Evolutionary conservation across 768 basidiomycete genomes (phyloP).

Genomic region (Lenzites betulinus): DNA sequence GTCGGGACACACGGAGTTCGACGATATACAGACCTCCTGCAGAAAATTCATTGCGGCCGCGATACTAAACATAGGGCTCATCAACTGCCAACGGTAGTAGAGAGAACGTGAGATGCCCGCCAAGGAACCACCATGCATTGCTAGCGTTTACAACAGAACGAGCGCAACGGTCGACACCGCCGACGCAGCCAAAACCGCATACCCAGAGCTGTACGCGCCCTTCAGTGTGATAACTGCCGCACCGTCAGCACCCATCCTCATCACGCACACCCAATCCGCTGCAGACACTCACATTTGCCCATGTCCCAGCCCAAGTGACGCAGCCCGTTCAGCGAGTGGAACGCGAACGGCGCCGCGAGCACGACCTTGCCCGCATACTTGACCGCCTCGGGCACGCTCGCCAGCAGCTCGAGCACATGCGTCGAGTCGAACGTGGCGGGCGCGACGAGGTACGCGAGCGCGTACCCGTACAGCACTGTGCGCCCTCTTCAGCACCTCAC

Average conservation of each 20-base stretch:
- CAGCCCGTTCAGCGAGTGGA: constrained; percentile 83
- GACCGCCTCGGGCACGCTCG: constrained; percentile 69
- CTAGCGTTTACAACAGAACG: constrained; percentile 43
- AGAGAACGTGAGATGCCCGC: too few species aligned
- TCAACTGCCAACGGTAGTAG: too few species aligned
- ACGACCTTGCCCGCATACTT: constrained; percentile 78
- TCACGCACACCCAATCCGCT: neutral
- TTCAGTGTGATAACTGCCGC: constrained; percentile 74
- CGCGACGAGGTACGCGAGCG: constrained; percentile 77
- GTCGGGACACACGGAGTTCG: too few species aligned
- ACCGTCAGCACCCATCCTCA: neutral
- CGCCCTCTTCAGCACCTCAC: neutral
- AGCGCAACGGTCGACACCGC: constrained; percentile 74
- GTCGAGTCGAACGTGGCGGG: constrained; percentile 80
- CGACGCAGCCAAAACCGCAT: constrained; percentile 80
- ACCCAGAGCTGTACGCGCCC: constrained; percentile 78
- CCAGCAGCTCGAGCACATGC: constrained; percentile 71
- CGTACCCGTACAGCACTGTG: constrained; percentile 74
- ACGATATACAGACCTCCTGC: too few species aligned
- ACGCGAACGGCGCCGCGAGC: constrained; percentile 86
- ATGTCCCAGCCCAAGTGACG: constrained; percentile 64
- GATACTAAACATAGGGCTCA: too few species aligned
- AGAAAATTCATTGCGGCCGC: too few species aligned
- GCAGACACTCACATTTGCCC: constrained; percentile 73
- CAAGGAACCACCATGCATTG: too few species aligned